Evolutionary conservation across 192 early-diverging fungal species (phyloP).

Genomic region (Rhizophagus sp.): DNA sequence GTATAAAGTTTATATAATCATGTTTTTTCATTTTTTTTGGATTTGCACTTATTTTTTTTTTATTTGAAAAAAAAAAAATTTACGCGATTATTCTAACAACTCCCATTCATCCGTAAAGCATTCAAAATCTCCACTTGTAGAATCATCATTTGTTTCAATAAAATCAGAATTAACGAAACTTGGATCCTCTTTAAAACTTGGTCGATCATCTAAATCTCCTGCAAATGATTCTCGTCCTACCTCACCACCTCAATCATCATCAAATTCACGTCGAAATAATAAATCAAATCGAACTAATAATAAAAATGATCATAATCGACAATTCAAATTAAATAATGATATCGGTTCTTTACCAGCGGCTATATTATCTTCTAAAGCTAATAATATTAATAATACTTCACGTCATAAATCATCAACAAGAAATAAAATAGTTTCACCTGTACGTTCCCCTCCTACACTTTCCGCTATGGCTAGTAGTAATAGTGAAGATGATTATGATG

Average conservation of each 20-base stretch:
- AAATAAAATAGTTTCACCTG: not conserved
- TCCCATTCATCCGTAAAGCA: not conserved
- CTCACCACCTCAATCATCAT: not conserved
- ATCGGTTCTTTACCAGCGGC: not conserved
- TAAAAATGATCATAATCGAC: not conserved
- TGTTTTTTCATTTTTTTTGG: too few species aligned
- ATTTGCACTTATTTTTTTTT: not conserved
- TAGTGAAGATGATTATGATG: not conserved
- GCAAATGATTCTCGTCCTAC: not conserved
- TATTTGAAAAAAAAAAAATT: not conserved
- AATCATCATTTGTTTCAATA: not conserved
- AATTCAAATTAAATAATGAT: not conserved
- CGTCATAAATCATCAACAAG: not conserved
- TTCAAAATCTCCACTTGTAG: not conserved
- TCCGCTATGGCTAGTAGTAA: not conserved
- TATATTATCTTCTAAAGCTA: not conserved
- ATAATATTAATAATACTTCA: not conserved
- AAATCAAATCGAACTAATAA: not conserved
- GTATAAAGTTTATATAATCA: not conserved
- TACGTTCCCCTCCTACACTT: not conserved
- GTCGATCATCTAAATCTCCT: not conserved
- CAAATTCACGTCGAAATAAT: not conserved
- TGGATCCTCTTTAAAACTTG: not conserved
- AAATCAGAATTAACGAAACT: not conserved
- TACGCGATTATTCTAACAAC: not conserved